Evolutionary conservation across 1,284 basidiomycete species (phyloP).

Genomic region (Apiotrichum gamsii): DNA sequence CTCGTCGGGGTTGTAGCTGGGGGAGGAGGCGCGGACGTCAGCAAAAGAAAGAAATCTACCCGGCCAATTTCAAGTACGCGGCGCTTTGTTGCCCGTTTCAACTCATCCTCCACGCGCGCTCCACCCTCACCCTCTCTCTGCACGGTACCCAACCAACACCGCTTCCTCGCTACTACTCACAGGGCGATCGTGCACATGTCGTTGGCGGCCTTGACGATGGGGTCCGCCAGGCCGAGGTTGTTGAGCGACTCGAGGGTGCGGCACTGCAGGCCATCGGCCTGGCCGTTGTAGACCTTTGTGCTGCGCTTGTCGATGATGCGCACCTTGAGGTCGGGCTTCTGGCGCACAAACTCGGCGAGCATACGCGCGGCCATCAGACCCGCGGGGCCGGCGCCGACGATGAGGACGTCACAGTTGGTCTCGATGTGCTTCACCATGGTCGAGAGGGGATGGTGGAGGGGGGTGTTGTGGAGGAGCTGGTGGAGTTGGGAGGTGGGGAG

Average conservation of each 20-base stretch:
- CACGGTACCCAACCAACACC: no score
- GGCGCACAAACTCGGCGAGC: constrained; percentile 11
- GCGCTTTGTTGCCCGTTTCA: no score
- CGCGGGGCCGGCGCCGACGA: constrained; percentile 15
- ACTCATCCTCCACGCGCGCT: no score
- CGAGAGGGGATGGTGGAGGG: no score
- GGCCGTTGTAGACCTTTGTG: constrained; percentile 20
- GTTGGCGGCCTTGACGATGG: constrained; percentile 15
- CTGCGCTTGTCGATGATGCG: constrained; percentile 22
- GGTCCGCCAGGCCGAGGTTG: constrained; percentile 15
- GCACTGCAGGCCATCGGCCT: constrained; percentile 18
- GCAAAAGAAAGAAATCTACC: no score
- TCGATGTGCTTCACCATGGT: constrained; percentile 3
- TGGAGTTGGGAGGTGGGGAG: no score
- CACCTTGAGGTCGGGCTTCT: constrained; percentile 17
- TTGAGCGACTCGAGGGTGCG: constrained; percentile 16
- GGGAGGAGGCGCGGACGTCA: no score
- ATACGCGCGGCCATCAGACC: constrained; percentile 18
- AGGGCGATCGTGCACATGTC: constrained; percentile 14
- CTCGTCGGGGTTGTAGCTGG: constrained; percentile 21
- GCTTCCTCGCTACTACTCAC: no score
- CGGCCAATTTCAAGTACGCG: no score
- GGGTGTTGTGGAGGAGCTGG: no score
- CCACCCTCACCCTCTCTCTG: no score
- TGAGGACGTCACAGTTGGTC: constrained; percentile 12